Evolutionary conservation across 495 filamentous ascomycete species (phyloP), one percentile per base, ranked within the genome.

Genomic region (Aspergillus ostianus): DNA sequence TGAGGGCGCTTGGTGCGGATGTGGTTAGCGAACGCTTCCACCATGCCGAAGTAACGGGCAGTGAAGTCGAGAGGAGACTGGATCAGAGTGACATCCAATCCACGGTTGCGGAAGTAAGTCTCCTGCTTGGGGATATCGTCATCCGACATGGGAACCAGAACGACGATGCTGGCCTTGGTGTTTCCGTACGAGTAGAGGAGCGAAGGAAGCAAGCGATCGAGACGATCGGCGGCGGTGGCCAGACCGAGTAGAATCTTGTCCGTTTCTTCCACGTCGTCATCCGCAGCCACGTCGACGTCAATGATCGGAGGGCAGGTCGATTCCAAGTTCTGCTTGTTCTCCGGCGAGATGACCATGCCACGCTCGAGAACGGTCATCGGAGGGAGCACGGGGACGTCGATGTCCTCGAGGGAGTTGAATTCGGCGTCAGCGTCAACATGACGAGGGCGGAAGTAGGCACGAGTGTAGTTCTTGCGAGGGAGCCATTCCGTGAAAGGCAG

Each of bases 21-120:
- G 58, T 77, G 65, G 27, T 80, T 70, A 17, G 82, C 75, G 59
- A 90, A 82, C 6, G 80, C 77, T 56, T 81, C 74, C 8, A 90
- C 71, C 44, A 89, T 72, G 20, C 83, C 76, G 65, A 90, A 88
- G 68, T 89, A 87, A 59, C 85, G 81, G 56, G 85, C 82, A 29
- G 84, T 81, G 55, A 85, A 81, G 36, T 77, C 73, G n/a, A 82
- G 70, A 30, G 80, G 78, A 19, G 82, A 82, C 41, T 74, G 66
- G 44, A 82, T 77, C 44, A 87, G 75, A 13, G 78, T 84, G 58
- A 86, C 74, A 55, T 84, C 68, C 62, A 90, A 77, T 57, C 73
- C 77, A 19, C 80, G 73, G 55, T 67, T 67, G 30, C 76, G 77
- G 73, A 82, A 80, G 55, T 78, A 79, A 47, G 70, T 70, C 60